phyloP scores from a whole-genome alignment of 176 grass and related monocot species.

The Oryza meyeriana region DNA sequence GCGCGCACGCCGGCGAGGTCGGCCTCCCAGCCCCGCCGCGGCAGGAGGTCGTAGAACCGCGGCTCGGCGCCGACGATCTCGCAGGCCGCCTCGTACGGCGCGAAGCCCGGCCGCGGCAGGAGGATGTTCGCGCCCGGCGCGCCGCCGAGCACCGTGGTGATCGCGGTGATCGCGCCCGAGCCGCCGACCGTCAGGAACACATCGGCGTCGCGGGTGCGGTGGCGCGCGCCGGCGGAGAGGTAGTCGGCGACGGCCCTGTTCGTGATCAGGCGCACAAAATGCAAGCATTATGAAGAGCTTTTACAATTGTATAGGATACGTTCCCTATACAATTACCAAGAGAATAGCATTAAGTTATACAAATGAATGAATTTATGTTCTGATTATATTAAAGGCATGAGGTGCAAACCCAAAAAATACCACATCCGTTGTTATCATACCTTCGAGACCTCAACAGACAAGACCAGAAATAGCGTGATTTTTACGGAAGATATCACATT shows the following conservation, averaged over 20 bases:
- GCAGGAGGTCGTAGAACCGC: conserved; percentile 75
- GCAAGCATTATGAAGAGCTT: no score
- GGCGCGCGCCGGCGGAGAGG: conserved; percentile 45
- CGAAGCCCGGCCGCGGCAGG: conserved; percentile 73
- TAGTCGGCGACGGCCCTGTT: conserved; percentile 63
- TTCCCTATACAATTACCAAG: neutral
- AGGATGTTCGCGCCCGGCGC: conserved; percentile 54
- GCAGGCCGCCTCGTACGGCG: conserved; percentile 70
- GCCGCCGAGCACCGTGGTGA: conserved; percentile 61
- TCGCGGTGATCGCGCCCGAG: conserved; percentile 57
- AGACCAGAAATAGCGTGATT: no score
- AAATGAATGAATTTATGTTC: no score
- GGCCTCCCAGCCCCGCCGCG: conserved; percentile 51
- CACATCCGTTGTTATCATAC: no score
- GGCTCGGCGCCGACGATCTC: conserved; percentile 64
- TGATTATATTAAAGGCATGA: no score
- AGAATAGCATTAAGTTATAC: no score
- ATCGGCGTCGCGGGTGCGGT: conserved; percentile 43
- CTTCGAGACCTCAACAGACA: no score
- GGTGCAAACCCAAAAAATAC: no score
- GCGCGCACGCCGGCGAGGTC: conserved; percentile 47
- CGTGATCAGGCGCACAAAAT: neutral
- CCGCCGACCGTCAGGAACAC: conserved; percentile 76
- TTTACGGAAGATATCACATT: no score
- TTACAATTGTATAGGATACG: no score